Percentiles rank a stretch among this genome's conserved stretches.
Evolutionary conservation across 192 early-diverging fungal species (phyloP).

Genomic region (Podila clonocystis): DNA sequence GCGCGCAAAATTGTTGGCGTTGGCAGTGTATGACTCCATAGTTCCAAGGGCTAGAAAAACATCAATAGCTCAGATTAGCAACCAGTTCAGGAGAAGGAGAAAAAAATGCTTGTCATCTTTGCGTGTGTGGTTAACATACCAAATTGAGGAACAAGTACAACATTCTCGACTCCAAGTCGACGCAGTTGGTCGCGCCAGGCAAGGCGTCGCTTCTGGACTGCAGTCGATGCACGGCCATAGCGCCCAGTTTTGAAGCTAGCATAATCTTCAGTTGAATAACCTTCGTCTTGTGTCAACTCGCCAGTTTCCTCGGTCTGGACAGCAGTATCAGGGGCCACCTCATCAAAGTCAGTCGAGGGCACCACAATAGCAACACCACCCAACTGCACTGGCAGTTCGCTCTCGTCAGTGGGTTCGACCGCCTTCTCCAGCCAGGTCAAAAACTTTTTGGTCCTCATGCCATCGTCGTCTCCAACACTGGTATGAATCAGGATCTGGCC

Average conservation of each 20-base stretch:
- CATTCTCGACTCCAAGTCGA: conserved; percentile 43
- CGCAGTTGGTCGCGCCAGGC: conserved; percentile 46
- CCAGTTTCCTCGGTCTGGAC: conserved; percentile 20
- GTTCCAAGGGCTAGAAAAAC: conserved; percentile 24
- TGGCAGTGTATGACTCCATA: conserved; percentile 39
- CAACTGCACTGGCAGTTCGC: conserved; percentile 22
- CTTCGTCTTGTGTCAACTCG: conserved; percentile 23
- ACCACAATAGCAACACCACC: conserved; percentile 47
- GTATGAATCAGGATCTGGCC: conserved; percentile 47
- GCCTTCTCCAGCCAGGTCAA: conserved; percentile 46
- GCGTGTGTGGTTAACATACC: conserved; percentile 10
- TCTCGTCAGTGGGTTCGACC: conserved; percentile 22
- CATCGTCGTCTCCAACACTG: conserved; percentile 46
- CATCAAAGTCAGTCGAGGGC: conserved; percentile 49
- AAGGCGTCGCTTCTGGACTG: conserved; percentile 29
- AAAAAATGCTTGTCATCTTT: no score
- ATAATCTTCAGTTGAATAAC: conserved; percentile 51
- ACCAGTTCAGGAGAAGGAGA: no score
- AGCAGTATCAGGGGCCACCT: not conserved
- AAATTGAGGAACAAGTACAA: conserved; percentile 41
- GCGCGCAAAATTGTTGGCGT: conserved; percentile 38
- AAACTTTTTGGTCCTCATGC: conserved; percentile 41
- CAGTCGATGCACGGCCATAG: conserved; percentile 33
- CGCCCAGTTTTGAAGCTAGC: conserved; percentile 46
- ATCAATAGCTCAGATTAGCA: no score